Evolutionary conservation across 164 flowering plant species (phyloP).

Genomic region (Saururus chinensis): DNA sequence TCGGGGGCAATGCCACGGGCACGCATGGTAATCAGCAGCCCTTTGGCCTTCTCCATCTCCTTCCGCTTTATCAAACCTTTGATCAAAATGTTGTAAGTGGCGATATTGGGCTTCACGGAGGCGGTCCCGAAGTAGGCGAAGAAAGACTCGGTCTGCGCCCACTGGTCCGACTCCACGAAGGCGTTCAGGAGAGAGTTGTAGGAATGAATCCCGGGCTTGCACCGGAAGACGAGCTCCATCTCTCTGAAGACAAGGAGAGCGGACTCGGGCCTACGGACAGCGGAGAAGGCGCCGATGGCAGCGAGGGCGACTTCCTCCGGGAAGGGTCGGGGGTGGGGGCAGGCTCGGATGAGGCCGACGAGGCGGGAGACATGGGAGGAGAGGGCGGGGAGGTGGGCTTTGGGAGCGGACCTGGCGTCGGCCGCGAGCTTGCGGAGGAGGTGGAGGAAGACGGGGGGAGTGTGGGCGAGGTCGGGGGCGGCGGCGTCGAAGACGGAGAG

Average conservation of each 20-base stretch:
- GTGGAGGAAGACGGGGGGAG: conserved; percentile 42
- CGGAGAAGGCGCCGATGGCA: conserved; percentile 43
- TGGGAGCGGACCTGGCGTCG: conserved; percentile 4
- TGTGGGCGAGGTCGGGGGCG: conserved; percentile 32
- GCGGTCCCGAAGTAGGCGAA: conserved; percentile 37
- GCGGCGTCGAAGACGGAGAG: conserved; percentile 64
- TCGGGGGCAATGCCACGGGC: conserved; percentile 37
- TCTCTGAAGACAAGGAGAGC: conserved; percentile 47
- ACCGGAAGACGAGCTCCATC: conserved; percentile 58
- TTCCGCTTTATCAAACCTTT: conserved; percentile 45
- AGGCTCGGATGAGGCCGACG: conserved; percentile 36
- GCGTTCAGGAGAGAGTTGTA: conserved; percentile 58
- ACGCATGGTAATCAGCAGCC: conserved; percentile 43
- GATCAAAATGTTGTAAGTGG: conserved; percentile 62
- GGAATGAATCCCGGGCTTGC: conserved; percentile 56
- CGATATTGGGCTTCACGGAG: conserved; percentile 50
- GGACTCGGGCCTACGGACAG: conserved; percentile 34
- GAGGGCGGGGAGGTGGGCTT: conserved; percentile 10
- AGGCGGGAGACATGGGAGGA: conserved; percentile 33
- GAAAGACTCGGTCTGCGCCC: conserved; percentile 51
- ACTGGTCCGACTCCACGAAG: conserved; percentile 39
- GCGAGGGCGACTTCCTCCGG: conserved; percentile 55
- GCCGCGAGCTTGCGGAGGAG: conserved; percentile 49
- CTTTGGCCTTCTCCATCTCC: conserved; percentile 39
- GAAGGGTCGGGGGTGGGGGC: conserved; percentile 35